Percentiles rank a stretch among this genome's conserved stretches.
These are phyloP conservation scores for Leccinum subgranulosum DNA, from an alignment of 768 basidiomycete species.

Conservation along the genomic window DNA sequence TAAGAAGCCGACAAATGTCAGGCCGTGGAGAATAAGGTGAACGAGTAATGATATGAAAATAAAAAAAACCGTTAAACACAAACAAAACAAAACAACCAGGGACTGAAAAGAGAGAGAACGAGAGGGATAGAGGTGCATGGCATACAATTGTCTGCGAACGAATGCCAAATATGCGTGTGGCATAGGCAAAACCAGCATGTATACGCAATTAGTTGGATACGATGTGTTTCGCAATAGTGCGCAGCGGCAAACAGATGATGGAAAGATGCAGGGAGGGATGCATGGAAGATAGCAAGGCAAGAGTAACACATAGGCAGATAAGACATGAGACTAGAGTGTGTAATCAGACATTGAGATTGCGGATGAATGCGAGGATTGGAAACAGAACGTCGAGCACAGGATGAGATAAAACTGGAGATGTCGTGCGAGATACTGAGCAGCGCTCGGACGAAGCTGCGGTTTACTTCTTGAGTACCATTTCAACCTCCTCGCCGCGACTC, in stretches of 20 bases:
- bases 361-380: conserved; percentile 31
- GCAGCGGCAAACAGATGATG: conserved; percentile 26
- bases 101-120: conserved; percentile 1
- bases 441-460: conserved; percentile 12
- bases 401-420: conserved; percentile 24
- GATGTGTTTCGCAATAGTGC: conserved; percentile 36
- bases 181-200: conserved; percentile 35
- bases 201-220: conserved; percentile 32
- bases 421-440: conserved; percentile 20
- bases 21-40: conserved; percentile 28
- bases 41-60: conserved; percentile 29
- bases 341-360: conserved; percentile 40
- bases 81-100: conserved; percentile 25
- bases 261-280: conserved; percentile 24
- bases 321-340: conserved; percentile 35
- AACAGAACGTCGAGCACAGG: conserved; percentile 37
- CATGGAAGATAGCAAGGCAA: conserved; percentile 38
- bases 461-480: conserved; percentile 31
- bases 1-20: conserved; percentile 27
- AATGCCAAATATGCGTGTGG: conserved; percentile 19
- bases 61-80: conserved; percentile 22
- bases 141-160: conserved; percentile 25
- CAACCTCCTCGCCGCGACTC: conserved; percentile 33
- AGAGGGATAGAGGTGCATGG: conserved; percentile 13
- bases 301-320: conserved; percentile 34